Percentiles rank a stretch among this genome's conserved stretches.
These are phyloP conservation scores for Eutypa lata DNA, from an alignment of 2,329 filamentous ascomycete species.

Conservation along the genomic window DNA sequence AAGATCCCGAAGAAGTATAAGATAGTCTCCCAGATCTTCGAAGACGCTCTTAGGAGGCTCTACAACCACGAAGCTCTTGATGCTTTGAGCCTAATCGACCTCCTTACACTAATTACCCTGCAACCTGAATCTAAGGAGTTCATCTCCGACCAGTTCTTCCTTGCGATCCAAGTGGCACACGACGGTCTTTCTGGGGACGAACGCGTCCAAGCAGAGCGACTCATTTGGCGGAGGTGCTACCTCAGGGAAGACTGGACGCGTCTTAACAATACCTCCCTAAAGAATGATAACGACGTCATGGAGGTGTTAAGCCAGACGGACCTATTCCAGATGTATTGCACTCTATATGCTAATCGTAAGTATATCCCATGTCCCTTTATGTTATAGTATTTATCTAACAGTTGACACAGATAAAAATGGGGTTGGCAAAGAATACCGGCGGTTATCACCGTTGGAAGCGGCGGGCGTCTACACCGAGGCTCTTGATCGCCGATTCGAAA, in stretches of 20 bases:
- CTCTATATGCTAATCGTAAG: constrained; percentile 65
- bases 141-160: constrained; percentile 68
- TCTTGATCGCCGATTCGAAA: constrained; percentile 57
- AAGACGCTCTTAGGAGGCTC: constrained; percentile 66
- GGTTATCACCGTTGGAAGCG: constrained; percentile 49
- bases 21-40: constrained; percentile 68
- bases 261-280: constrained; percentile 74
- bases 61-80: constrained; percentile 71
- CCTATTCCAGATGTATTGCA: constrained; percentile 64
- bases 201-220: constrained; percentile 54
- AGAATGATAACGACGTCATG: constrained; percentile 67
- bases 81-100: constrained; percentile 62
- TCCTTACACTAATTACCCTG: constrained; percentile 70
- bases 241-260: constrained; percentile 80
- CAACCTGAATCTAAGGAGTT: constrained; percentile 45
- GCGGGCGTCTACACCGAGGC: constrained; percentile 60
- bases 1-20: constrained; percentile 57
- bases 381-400: constrained; percentile 1
- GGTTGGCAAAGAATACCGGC: constrained; percentile 40
- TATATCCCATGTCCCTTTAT: constrained; percentile 15
- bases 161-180: constrained; percentile 63
- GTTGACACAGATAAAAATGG: constrained; percentile 35
- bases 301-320: constrained; percentile 62
- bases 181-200: constrained; percentile 53
- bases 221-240: constrained; percentile 85